These are phyloP conservation scores for Talaromyces atroroseus DNA, from an alignment of 2,329 filamentous ascomycete species.

Conservation along the genomic window DNA sequence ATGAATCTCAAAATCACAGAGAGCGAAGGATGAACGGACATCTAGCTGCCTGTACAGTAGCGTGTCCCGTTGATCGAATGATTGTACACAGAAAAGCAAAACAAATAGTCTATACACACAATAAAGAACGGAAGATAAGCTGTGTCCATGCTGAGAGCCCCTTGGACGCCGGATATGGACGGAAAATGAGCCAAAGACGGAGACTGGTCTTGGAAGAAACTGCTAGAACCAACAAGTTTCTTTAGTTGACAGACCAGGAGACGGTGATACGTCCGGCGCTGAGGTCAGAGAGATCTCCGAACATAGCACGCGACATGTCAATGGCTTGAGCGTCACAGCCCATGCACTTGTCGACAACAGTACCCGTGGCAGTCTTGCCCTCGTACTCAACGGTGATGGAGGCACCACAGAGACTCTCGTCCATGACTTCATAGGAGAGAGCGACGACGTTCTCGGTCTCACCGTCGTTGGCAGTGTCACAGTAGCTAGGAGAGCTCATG, in stretches of 20 bases:
- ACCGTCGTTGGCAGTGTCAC: constrained; percentile 59
- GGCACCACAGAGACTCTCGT: constrained; percentile 65
- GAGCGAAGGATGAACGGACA: not conserved
- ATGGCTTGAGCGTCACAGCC: constrained; percentile 56
- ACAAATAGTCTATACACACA: constrained; percentile 21
- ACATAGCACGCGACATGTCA: constrained; percentile 57
- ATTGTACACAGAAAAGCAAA: constrained; percentile 14
- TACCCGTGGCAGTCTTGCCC: constrained; percentile 55
- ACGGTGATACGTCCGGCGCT: constrained; percentile 37
- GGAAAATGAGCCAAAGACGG: not conserved
- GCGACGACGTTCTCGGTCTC: constrained; percentile 60
- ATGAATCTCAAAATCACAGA: constrained; percentile 8
- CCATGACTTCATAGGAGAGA: constrained; percentile 60
- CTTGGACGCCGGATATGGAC: not conserved
- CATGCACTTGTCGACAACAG: constrained; percentile 69
- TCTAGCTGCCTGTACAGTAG: not conserved
- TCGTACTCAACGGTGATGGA: constrained; percentile 58
- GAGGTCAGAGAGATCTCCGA: constrained; percentile 43
- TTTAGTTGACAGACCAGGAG: constrained; percentile 37
- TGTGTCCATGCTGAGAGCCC: not conserved
- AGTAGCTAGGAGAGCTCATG: constrained; percentile 44
- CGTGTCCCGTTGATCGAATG: constrained; percentile 3
- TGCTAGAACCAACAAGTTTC: not conserved
- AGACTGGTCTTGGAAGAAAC: not conserved
- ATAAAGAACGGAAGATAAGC: constrained; percentile 22